Evolutionary conservation across 129 eudicot species (phyloP).

Genomic region (Chrysanthemum makinoi): DNA sequence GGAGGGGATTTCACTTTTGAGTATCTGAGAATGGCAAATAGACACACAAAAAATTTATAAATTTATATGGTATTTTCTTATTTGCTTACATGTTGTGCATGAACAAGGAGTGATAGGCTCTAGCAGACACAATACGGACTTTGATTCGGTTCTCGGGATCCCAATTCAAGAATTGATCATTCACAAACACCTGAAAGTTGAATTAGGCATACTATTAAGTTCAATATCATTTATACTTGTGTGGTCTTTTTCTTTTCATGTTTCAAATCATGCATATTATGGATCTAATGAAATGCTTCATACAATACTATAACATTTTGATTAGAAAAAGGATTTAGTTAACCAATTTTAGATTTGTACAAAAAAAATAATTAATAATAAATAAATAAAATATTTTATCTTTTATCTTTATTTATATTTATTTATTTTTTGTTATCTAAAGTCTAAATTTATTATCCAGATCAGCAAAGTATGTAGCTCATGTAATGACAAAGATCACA

Average conservation of each 20-base stretch:
- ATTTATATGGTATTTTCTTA: background rate
- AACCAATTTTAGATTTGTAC: no score
- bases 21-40: conserved; percentile 32
- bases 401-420: no score
- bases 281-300: no score
- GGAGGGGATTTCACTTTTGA: conserved; percentile 38
- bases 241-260: no score
- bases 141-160: conserved; percentile 90
- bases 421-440: no score
- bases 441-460: background rate
- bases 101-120: conserved; percentile 97
- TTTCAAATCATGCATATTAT: no score
- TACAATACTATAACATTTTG: no score
- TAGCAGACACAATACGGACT: conserved; percentile 94
- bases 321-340: no score
- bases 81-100: conserved; percentile 96
- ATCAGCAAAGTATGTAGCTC: no score
- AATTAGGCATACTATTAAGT: conserved; percentile 11
- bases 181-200: conserved; percentile 71
- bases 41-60: conserved; percentile 7
- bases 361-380: no score
- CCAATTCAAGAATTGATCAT: conserved; percentile 97
- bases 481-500: conserved; percentile 29
- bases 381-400: no score
- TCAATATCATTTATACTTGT: background rate